Conservation (phyloP, 2,329 filamentous ascomycete genomes). For the Neocucurbitaria cava region DNA sequence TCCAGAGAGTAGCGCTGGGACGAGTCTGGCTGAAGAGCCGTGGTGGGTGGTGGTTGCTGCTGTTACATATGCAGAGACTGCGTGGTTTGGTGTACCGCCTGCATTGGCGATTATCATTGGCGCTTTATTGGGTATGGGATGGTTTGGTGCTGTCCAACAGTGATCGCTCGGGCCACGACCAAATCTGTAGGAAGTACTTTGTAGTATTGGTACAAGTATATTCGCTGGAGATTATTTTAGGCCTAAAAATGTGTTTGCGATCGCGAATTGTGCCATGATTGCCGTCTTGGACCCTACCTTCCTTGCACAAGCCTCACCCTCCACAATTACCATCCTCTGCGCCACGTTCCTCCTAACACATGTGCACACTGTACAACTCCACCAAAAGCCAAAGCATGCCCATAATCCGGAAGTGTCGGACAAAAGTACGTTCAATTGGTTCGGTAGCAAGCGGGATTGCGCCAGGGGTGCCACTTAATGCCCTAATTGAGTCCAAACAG, state of each 20-base stretch:
- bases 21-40: conserved; percentile 48
- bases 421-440: neutral
- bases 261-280: neutral
- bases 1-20: conserved; percentile 42
- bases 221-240: no score
- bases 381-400: neutral
- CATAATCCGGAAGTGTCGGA: neutral
- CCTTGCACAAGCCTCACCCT: neutral
- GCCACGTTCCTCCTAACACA: neutral
- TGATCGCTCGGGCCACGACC: conserved; percentile 3
- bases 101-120: conserved; percentile 50
- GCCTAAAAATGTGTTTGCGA: neutral
- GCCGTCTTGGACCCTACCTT: neutral
- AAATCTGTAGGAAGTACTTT: no score
- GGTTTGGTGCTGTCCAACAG: conserved; percentile 48
- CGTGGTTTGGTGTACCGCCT: conserved; percentile 51
- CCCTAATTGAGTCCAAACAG: conserved; percentile 2
- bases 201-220: no score
- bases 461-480: neutral
- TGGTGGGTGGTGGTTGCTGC: conserved; percentile 57
- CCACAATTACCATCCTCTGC: neutral
- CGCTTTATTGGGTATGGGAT: conserved; percentile 47
- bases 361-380: neutral
- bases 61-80: conserved; percentile 50
- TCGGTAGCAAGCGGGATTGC: neutral